Conservation (phyloP, 2,329 filamentous ascomycete species). For the Phyllosticta citriasiana region DNA sequence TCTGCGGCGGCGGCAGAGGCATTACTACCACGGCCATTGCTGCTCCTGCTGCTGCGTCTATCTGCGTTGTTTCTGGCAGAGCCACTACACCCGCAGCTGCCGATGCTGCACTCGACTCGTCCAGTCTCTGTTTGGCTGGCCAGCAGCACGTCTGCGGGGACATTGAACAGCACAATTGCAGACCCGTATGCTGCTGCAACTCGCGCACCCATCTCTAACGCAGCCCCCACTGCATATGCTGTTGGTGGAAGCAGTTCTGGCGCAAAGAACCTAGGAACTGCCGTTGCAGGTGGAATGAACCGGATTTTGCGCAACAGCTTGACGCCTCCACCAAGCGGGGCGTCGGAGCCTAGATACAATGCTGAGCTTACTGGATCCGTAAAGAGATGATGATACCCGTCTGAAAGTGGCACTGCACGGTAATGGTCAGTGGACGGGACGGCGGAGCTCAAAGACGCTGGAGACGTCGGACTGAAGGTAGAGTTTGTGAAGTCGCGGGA, state of each 20-base stretch:
- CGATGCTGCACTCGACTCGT: neutral
- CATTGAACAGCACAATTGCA: constrained; percentile 48
- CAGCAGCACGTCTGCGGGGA: constrained; percentile 42
- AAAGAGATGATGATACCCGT: constrained; percentile 56
- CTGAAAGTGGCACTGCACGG: constrained; percentile 53
- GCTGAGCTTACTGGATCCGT: constrained; percentile 48
- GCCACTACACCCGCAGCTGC: neutral
- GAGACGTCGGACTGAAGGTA: neutral
- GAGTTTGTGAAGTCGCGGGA: neutral
- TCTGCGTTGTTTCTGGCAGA: neutral
- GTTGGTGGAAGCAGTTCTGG: constrained; percentile 26
- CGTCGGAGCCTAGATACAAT: constrained; percentile 53
- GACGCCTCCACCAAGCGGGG: constrained; percentile 45
- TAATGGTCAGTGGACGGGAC: constrained; percentile 46
- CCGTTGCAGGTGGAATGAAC: constrained; percentile 35
- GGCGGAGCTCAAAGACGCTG: neutral
- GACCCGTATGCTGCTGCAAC: constrained; percentile 48
- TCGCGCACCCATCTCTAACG: constrained; percentile 48
- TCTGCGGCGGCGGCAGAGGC: neutral
- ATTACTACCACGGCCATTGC: too few species aligned
- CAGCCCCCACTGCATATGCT: constrained; percentile 47
- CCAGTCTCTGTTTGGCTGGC: neutral
- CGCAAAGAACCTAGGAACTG: constrained; percentile 12
- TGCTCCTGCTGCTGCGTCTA: neutral
- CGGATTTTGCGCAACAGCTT: constrained; percentile 50